Base-by-base conservation (phyloP, 768 basidiomycete species). In the Tephrocybe sp. region DNA sequence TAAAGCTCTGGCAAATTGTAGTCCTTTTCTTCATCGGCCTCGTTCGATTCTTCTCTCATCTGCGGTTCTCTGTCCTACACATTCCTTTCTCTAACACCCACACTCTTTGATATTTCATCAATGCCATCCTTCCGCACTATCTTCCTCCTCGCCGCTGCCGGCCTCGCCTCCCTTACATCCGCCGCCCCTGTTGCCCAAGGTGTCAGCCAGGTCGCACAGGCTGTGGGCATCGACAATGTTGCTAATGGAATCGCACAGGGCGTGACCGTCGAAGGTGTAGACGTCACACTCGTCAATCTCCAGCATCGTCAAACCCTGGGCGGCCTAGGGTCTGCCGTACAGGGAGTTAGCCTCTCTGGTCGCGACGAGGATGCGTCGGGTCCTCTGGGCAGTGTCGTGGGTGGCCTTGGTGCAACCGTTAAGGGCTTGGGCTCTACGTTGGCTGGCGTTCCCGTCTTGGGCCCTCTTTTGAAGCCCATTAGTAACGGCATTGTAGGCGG, bases 101-200 rank as follows among this genome's bases (percentile, higher is more conserved):
- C 50, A 45, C 41, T 40, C 46, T 41, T 47, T 26, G 26, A 26
- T 26, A 26, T 55, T 17, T 30, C 14, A 9, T 45, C 26, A 39
- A 41, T 41, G 40, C 40, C 40, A 4, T 41, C 40, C 40, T 41
- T 41, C 40, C 40, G 40, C n/a, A 41, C 19, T 6, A 23, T 41
- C 40, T 41, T 41, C 40, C 8, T 17, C 22, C 4, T 23, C n/a
- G 40, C 40, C 40, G 40, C 40, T 10, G 12, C 20, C 20, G 40
- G 20, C 10, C 13, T 41, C 12, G 40, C 40, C 4, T 19, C 40
- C 11, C 40, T 41, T 17, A 22, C 40, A 4, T 41, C 40, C 40
- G 40, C 40, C 23, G 40, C 40, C 6, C 40, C 40, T 13, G 49
- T 45, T 8, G 48, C 41, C 17, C 9, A 19, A 4, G n/a, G n/a